phyloP scores from a whole-genome alignment of 495 filamentous ascomycete genomes.

The Neurospora africana region DNA sequence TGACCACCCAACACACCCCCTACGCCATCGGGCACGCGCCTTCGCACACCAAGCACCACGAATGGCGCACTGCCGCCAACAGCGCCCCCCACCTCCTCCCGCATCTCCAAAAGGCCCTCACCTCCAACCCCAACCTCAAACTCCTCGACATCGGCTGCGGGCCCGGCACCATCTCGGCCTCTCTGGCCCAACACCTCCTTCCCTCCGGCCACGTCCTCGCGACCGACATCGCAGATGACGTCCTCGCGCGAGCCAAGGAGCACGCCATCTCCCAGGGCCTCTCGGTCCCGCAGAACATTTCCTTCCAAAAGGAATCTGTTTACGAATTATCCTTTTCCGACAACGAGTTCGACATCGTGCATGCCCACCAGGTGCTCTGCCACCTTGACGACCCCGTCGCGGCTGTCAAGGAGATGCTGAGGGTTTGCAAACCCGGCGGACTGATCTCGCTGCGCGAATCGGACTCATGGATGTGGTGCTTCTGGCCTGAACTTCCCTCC shows the following conservation, averaged over 20 bases:
- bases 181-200: constrained; percentile 23
- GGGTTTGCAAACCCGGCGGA: constrained; percentile 32
- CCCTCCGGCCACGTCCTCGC: constrained; percentile 28
- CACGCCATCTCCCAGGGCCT: constrained; percentile 7
- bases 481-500: constrained; percentile 26
- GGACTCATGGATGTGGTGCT: constrained; percentile 23
- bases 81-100: constrained; percentile 27
- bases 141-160: constrained; percentile 31
- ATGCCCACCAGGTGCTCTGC: constrained; percentile 29
- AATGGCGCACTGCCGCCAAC: constrained; percentile 27
- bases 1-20: neutral
- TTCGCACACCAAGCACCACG: constrained; percentile 17
- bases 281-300: constrained; percentile 24
- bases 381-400: constrained; percentile 28
- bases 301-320: constrained; percentile 27
- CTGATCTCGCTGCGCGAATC: constrained; percentile 33
- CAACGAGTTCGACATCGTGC: constrained; percentile 31
- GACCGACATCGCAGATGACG: constrained; percentile 27
- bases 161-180: constrained; percentile 29
- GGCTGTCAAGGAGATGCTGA: constrained; percentile 32
- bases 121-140: constrained; percentile 17
- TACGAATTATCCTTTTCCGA: constrained; percentile 32
- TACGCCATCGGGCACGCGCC: constrained; percentile 6
- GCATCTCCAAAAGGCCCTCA: constrained; percentile 13
- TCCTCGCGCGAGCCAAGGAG: constrained; percentile 26